These are phyloP conservation scores for Ustilago sp. DNA, from an alignment of 1,284 basidiomycete species.

Conservation along the genomic window DNA sequence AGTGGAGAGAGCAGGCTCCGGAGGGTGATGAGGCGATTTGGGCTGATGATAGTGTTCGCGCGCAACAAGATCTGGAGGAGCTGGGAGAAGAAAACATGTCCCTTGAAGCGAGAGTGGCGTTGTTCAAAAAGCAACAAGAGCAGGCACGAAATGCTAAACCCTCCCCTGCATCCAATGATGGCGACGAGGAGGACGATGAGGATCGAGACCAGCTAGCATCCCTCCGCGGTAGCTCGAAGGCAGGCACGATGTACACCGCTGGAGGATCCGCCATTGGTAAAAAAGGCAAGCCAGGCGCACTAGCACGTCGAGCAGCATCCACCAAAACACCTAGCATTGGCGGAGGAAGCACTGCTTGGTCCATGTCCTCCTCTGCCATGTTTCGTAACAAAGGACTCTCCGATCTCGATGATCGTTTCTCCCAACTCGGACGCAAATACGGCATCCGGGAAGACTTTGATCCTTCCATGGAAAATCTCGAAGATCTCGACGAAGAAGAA, in stretches of 20 bases:
- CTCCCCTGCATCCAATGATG: conserved; percentile 6
- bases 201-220: conserved; percentile 55
- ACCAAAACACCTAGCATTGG: conserved; percentile 58
- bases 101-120: conserved; percentile 62
- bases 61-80: conserved; percentile 43
- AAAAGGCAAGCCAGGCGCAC: conserved; percentile 59
- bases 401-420: conserved; percentile 91
- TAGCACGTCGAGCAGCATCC: conserved; percentile 61
- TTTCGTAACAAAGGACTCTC: conserved; percentile 88
- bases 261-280: conserved; percentile 57
- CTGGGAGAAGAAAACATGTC: conserved; percentile 53
- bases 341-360: conserved; percentile 65
- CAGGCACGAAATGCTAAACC: conserved; percentile 27
- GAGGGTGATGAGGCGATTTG: conserved; percentile 66
- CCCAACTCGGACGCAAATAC: conserved; percentile 76
- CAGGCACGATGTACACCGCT: conserved; percentile 41
- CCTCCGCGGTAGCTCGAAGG: conserved; percentile 34
- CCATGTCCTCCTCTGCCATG: conserved; percentile 96
- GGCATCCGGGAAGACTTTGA: conserved; percentile 69
- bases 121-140: conserved; percentile 63
- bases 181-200: conserved; percentile 44
- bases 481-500: conserved; percentile 69
- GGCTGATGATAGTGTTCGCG: conserved; percentile 52
- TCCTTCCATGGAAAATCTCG: conserved; percentile 80
- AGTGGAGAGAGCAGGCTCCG: conserved; percentile 63